Evolutionary conservation across 352 stramenopile species (phyloP).

Genomic region (Chrysophaeum taylorii): DNA sequence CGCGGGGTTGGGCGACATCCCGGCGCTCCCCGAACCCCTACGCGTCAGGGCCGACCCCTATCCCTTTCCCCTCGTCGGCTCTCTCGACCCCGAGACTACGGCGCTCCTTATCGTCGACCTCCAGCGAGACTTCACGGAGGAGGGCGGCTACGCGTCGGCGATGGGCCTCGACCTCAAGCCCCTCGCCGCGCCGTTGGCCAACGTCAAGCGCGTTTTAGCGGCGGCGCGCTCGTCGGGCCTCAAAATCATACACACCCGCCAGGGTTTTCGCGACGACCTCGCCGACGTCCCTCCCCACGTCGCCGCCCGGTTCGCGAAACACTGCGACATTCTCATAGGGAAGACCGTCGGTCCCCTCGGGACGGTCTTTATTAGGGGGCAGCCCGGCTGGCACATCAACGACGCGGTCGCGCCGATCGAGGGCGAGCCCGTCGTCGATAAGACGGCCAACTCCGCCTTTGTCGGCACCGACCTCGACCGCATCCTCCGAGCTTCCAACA

Average conservation of each 20-base stretch:
- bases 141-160: neutral
- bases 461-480: neutral
- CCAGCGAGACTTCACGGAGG: neutral
- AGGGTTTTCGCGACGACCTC: neutral
- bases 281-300: neutral
- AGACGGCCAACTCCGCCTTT: conserved; percentile 1
- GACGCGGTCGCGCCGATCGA: neutral
- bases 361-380: neutral
- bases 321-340: no score
- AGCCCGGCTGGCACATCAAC: neutral
- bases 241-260: neutral
- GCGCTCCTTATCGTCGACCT: neutral
- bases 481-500: no score
- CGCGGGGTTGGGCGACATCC: no score
- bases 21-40: no score
- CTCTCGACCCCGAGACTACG: neutral
- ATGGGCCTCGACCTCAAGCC: neutral
- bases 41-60: no score
- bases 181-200: conserved; percentile 16
- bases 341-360: neutral
- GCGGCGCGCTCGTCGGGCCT: neutral
- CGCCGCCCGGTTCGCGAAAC: no score
- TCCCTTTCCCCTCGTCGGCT: neutral
- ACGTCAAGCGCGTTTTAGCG: neutral
- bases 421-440: conserved; percentile 6